Percentiles rank a stretch among this genome's conserved stretches.
phyloP scores from a whole-genome alignment of 2,329 filamentous ascomycete species.

The Colletotrichum melonis region DNA sequence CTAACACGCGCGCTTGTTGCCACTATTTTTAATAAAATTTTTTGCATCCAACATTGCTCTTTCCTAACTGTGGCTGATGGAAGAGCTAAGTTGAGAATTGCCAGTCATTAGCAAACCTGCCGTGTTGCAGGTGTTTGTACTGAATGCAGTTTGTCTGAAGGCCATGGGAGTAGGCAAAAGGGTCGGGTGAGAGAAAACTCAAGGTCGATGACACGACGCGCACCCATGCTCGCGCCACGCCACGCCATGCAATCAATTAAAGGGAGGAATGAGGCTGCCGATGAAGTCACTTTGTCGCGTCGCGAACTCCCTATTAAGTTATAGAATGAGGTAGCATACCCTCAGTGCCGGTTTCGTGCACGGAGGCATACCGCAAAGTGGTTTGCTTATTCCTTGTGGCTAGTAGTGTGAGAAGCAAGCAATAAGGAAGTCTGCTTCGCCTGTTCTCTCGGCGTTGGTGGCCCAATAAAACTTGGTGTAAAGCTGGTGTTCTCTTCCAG shows the following conservation, averaged over 20 bases:
- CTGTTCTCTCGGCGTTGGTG: background rate
- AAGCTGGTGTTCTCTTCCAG: background rate
- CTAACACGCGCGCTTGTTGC: background rate
- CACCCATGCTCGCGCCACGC: background rate
- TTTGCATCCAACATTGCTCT: background rate
- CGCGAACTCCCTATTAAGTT: background rate
- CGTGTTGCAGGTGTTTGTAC: background rate
- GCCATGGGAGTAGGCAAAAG: background rate
- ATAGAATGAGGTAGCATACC: background rate
- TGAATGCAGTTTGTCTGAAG: background rate
- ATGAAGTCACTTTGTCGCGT: background rate
- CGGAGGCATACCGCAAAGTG: background rate
- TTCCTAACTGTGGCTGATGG: background rate
- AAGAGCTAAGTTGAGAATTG: background rate
- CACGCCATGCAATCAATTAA: slow-evolving; percentile 21
- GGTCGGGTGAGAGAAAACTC: background rate
- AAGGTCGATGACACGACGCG: background rate
- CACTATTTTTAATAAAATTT: background rate
- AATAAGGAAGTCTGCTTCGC: background rate
- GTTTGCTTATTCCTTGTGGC: background rate
- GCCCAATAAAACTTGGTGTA: background rate
- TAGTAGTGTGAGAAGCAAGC: background rate
- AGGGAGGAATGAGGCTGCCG: background rate
- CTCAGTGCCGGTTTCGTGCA: background rate
- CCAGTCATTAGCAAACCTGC: no score